Evolutionary conservation across 2,329 filamentous ascomycete genomes (phyloP).

Genomic region (Bisporella sp.): DNA sequence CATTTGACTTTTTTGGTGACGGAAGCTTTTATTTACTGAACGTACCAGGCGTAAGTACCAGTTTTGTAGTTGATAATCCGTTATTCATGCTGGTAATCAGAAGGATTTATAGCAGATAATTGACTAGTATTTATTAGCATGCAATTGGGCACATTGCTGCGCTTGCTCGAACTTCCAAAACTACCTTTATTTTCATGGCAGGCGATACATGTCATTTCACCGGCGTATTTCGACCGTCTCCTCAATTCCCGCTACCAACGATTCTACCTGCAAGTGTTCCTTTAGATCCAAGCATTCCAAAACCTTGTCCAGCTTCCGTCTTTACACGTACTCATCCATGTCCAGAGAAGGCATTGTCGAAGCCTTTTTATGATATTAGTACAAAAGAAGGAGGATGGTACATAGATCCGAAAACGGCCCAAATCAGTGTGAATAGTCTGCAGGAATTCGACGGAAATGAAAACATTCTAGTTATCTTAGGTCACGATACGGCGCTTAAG

Average conservation of each 20-base stretch:
- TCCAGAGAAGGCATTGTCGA: not conserved
- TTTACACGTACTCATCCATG: not conserved
- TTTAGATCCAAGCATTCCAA: not conserved
- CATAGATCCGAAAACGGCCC: conserved; percentile 6
- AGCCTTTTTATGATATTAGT: not conserved
- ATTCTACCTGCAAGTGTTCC: not conserved
- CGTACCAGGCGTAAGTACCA: conserved; percentile 32
- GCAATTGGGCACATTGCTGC: conserved; percentile 41
- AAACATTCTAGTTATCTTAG: conserved; percentile 35
- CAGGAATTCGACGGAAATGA: conserved; percentile 36
- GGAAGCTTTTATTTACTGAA: conserved; percentile 48
- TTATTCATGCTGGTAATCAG: no score
- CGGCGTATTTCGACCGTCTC: conserved; percentile 2
- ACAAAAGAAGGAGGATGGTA: not conserved
- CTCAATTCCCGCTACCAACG: not conserved
- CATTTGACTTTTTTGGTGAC: conserved; percentile 46
- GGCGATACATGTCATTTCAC: conserved; percentile 36
- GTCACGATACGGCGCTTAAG: conserved; percentile 37
- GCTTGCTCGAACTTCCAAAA: conserved; percentile 34
- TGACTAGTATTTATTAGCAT: conserved; percentile 23
- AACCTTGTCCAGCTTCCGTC: not conserved
- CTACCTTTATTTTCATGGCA: conserved; percentile 40
- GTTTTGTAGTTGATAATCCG: no score
- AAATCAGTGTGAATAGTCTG: conserved; percentile 33
- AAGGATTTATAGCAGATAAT: no score